Percentiles rank a stretch among this genome's conserved stretches.
Evolutionary conservation across 1,284 basidiomycete genomes (phyloP).

Genomic region (Sanghuangporus sanghuang): DNA sequence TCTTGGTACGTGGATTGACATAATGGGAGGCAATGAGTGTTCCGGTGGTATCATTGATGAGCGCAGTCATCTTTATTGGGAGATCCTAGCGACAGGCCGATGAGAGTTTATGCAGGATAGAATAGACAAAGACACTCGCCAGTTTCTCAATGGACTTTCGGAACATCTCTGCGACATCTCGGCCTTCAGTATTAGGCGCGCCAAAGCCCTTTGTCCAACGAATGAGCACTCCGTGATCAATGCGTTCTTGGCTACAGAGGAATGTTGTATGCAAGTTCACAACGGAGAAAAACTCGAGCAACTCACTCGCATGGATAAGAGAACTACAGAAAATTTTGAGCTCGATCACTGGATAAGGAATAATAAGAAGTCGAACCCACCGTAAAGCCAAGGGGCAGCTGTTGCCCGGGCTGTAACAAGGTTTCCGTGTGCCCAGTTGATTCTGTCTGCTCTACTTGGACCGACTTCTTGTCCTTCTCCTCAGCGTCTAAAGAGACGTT

Average conservation of each 20-base stretch:
- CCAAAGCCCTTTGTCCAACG: slow-evolving; percentile 99
- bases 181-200: slow-evolving; percentile 86
- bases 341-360: neutral
- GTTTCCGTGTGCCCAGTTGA: slow-evolving; percentile 26
- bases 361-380: slow-evolving; percentile 41
- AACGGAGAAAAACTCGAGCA: neutral
- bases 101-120: slow-evolving; percentile 1
- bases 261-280: neutral
- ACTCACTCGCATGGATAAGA: slow-evolving; percentile 88
- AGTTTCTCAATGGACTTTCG: slow-evolving; percentile 72
- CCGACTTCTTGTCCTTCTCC: neutral
- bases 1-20: slow-evolving; percentile 86
- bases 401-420: slow-evolving; percentile 61
- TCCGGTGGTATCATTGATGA: slow-evolving; percentile 97
- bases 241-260: slow-evolving; percentile 70
- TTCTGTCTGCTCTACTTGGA: neutral
- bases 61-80: slow-evolving; percentile 74
- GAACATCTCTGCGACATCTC: slow-evolving; percentile 93
- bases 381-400: slow-evolving; percentile 89
- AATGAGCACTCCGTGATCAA: slow-evolving; percentile 93
- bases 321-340: slow-evolving; percentile 48
- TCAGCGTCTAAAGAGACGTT: neutral
- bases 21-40: slow-evolving; percentile 97
- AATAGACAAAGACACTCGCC: slow-evolving; percentile 35
- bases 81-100: slow-evolving; percentile 41